Percentiles rank a stretch among this genome's conserved stretches.
phyloP scores from a whole-genome alignment of 805 yeast species.

The Yarrowia phangngaensis region DNA sequence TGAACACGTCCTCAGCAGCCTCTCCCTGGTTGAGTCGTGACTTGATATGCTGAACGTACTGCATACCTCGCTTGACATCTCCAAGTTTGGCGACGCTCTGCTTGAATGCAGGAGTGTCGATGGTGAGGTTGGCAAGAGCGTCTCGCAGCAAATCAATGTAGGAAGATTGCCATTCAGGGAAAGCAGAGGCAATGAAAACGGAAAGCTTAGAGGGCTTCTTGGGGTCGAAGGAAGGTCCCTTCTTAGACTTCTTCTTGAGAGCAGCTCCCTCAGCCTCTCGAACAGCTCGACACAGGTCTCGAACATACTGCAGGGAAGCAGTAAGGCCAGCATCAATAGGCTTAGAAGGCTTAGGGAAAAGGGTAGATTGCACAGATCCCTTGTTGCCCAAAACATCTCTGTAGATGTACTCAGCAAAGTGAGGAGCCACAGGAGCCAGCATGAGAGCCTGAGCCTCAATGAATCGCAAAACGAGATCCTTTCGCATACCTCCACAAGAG shows the following conservation, averaged over 20 bases:
- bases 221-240: slow-evolving; percentile 68
- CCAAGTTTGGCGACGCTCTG: slow-evolving; percentile 42
- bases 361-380: slow-evolving; percentile 65
- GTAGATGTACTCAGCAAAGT: slow-evolving; percentile 86
- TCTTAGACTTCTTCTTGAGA: slow-evolving; percentile 52
- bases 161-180: slow-evolving; percentile 85
- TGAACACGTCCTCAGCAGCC: slow-evolving; percentile 72
- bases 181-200: slow-evolving; percentile 71
- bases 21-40: slow-evolving; percentile 56
- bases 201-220: slow-evolving; percentile 69
- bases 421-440: slow-evolving; percentile 92
- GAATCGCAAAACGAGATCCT: slow-evolving; percentile 72
- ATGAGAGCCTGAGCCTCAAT: slow-evolving; percentile 82
- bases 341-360: slow-evolving; percentile 72
- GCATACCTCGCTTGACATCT: slow-evolving; percentile 98
- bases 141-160: slow-evolving; percentile 72
- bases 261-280: slow-evolving; percentile 91
- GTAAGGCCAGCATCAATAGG: slow-evolving; percentile 59
- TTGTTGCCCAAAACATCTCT: slow-evolving; percentile 69
- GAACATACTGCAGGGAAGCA: slow-evolving; percentile 75
- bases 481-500: slow-evolving; percentile 60
- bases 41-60: slow-evolving; percentile 82
- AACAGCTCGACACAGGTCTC: slow-evolving; percentile 71
- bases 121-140: slow-evolving; percentile 33
- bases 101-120: slow-evolving; percentile 41